These are phyloP conservation scores for Dendrostoma leiphaemia DNA, from an alignment of 2,329 filamentous ascomycete genomes.

Conservation along the genomic window DNA sequence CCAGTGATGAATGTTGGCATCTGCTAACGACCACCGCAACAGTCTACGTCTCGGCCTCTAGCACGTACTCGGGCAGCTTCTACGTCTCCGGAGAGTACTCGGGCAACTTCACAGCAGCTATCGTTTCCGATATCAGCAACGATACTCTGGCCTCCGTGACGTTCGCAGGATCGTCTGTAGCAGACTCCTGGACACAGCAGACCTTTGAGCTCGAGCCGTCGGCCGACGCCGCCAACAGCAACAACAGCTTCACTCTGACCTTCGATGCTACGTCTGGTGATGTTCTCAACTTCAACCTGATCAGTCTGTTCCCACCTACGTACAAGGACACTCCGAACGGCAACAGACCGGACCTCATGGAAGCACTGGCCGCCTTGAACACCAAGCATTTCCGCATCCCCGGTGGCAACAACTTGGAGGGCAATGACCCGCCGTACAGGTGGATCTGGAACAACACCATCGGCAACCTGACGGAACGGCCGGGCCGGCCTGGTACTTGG, in stretches of 20 bases:
- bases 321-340: conserved; percentile 55
- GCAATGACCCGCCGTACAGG: conserved; percentile 1
- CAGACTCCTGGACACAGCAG: conserved; percentile 50
- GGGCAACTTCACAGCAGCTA: conserved; percentile 45
- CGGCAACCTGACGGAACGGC: conserved; percentile 33
- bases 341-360: conserved; percentile 16
- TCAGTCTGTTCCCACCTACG: conserved; percentile 17
- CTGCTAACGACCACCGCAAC: neutral
- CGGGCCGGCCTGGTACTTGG: conserved; percentile 41
- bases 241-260: conserved; percentile 16
- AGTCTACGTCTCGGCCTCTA: conserved; percentile 15
- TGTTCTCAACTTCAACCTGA: conserved; percentile 14
- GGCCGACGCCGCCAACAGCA: conserved; percentile 42
- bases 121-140: conserved; percentile 42
- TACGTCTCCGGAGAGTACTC: conserved; percentile 50
- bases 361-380: conserved; percentile 12
- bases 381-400: conserved; percentile 19
- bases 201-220: conserved; percentile 41
- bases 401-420: conserved; percentile 18
- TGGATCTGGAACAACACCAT: conserved; percentile 36
- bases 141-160: conserved; percentile 45
- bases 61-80: conserved; percentile 47
- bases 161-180: conserved; percentile 40
- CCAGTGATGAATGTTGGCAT: too few relatives aligned
- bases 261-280: conserved; percentile 13